A percentile compares a stretch with the other conserved stretches of the same genome.
These are phyloP conservation scores for Pyrenochaeta sp. DNA, from an alignment of 2,329 filamentous ascomycete species.

Conservation along the genomic window DNA sequence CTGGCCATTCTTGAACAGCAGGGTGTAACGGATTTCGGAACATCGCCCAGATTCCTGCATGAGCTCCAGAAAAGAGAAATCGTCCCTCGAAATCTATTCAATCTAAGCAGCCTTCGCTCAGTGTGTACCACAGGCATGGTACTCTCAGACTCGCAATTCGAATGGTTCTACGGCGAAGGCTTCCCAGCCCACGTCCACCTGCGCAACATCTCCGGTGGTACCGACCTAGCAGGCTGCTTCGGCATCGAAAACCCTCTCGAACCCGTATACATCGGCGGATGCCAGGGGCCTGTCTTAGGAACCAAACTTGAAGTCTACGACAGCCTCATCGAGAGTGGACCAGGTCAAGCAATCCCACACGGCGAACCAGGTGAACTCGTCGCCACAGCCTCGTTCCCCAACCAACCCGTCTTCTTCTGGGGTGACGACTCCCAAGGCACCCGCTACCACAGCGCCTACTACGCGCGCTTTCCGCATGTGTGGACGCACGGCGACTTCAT, in stretches of 20 bases:
- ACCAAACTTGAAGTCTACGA: conserved; percentile 69
- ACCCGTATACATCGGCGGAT: conserved; percentile 69
- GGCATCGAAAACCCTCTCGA: conserved; percentile 70
- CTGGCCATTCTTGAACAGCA: conserved; percentile 69
- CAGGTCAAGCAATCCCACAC: conserved; percentile 61
- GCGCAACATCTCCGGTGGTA: conserved; percentile 78
- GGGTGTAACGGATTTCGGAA: conserved; percentile 74
- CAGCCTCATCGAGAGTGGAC: conserved; percentile 53
- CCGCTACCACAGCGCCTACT: conserved; percentile 57
- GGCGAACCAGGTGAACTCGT: conserved; percentile 80
- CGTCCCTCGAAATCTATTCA: conserved; percentile 66
- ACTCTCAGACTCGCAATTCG: conserved; percentile 75
- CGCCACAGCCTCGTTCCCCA: conserved; percentile 74
- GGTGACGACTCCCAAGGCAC: conserved; percentile 50
- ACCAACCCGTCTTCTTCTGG: conserved; percentile 68
- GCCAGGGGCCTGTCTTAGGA: conserved; percentile 61
- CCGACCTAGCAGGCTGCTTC: conserved; percentile 75
- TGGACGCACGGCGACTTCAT: conserved; percentile 89
- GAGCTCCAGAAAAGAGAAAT: conserved; percentile 73
- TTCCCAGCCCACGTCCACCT: conserved; percentile 74
- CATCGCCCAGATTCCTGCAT: conserved; percentile 77
- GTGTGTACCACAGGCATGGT: conserved; percentile 85
- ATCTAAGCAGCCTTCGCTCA: conserved; percentile 66
- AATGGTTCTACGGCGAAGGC: conserved; percentile 78
- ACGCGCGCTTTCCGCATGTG: conserved; percentile 61